A percentile compares a stretch with the other conserved stretches of the same genome.
Evolutionary conservation across 306 rosid genomes (phyloP).

Genomic region (Lathyrus sativus): DNA sequence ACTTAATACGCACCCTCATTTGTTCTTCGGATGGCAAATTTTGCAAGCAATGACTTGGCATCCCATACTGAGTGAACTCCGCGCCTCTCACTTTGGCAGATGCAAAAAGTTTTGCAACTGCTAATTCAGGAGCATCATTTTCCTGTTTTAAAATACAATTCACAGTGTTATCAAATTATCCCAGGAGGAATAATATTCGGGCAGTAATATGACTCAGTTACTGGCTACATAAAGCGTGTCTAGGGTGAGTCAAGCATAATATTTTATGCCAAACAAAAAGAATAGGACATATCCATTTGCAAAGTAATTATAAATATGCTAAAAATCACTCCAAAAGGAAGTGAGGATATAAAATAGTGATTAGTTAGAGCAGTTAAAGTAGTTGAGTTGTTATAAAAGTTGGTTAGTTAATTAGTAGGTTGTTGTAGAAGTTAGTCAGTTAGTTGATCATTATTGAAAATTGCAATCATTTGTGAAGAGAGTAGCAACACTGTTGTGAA

Average conservation of each 20-base stretch:
- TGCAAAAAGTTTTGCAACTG: constrained; percentile 85
- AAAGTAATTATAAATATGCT: constrained; percentile 12
- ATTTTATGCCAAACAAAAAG: constrained; percentile 18
- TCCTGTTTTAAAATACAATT: constrained; percentile 55
- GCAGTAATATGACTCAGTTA: constrained; percentile 14
- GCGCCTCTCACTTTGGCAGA: constrained; percentile 53
- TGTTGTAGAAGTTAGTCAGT: no score
- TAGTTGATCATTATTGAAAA: no score
- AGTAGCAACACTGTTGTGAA: no score
- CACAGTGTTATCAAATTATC: constrained; percentile 22
- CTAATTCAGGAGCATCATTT: constrained; percentile 75
- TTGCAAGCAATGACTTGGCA: constrained; percentile 65
- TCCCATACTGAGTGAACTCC: constrained; percentile 57
- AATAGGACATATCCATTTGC: constrained; percentile 12
- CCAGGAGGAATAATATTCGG: constrained; percentile 7
- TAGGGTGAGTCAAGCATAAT: constrained; percentile 12
- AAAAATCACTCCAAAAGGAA: constrained; percentile 10
- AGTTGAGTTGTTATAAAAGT: no score
- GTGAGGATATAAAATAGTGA: neutral
- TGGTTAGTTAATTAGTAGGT: no score
- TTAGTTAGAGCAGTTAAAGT: no score
- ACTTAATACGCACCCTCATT: constrained; percentile 53
- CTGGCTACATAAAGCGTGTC: neutral
- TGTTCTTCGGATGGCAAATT: constrained; percentile 78
- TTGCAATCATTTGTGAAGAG: no score